Evolutionary conservation across 2,329 filamentous ascomycete species (phyloP).

Genomic region (Colletotrichum lupini): DNA sequence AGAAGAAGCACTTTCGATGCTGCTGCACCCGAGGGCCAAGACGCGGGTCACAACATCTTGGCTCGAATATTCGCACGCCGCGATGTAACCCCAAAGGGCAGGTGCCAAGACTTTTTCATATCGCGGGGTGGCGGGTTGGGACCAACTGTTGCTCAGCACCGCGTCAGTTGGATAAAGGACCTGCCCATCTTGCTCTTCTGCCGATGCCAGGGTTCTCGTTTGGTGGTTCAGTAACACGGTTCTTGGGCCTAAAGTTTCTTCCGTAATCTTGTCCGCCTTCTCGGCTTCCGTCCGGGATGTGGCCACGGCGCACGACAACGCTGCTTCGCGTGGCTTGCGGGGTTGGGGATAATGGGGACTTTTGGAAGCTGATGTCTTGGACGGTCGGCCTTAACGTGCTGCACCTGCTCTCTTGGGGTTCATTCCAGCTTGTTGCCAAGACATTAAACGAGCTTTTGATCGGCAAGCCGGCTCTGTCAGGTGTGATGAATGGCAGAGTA

Average conservation of each 20-base stretch:
- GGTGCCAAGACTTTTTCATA: slow-evolving; percentile 30
- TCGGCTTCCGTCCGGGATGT: background rate
- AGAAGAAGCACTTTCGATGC: background rate
- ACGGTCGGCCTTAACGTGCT: background rate
- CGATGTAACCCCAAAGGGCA: slow-evolving; percentile 30
- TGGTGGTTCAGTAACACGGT: background rate
- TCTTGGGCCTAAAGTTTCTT: background rate
- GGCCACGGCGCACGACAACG: background rate
- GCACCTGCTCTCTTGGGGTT: slow-evolving; percentile 5
- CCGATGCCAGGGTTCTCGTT: background rate
- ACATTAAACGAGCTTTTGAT: background rate
- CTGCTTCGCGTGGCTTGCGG: background rate
- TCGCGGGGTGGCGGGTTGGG: slow-evolving; percentile 2
- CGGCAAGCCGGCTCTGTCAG: background rate
- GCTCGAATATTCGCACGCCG: slow-evolving; percentile 1
- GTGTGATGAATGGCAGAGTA: background rate
- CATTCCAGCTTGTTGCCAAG: background rate
- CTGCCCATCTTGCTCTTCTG: slow-evolving; percentile 15
- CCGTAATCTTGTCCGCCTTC: background rate
- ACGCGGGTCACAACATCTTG: background rate
- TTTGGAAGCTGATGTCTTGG: background rate
- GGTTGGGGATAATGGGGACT: background rate
- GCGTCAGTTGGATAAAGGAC: slow-evolving; percentile 1
- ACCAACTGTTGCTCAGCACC: slow-evolving; percentile 6
- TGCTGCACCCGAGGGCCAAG: background rate